Base-by-base conservation (phyloP, 106 monocot species). In the Apostasia ramifera region DNA sequence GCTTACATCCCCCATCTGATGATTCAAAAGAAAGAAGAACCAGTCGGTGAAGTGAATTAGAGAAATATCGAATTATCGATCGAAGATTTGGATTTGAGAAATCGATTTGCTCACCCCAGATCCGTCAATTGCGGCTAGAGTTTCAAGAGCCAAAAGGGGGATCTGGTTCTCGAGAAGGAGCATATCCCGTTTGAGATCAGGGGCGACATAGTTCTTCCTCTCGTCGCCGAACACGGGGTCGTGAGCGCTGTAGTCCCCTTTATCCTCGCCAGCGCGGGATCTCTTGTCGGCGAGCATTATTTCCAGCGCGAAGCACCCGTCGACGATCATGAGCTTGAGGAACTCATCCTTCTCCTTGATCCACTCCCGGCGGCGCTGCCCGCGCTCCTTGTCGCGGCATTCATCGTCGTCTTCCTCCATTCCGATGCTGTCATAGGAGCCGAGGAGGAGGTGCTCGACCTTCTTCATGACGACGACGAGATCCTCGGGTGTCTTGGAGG, bases 141-240 rank as follows among this genome's bases (percentile, higher is more conserved):
- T 66, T 3, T 13, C 13, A 47, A 66, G 66, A 6, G 26, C 48
- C 4, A 47, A 10, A 66, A 66, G 66, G 2, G 1, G 66, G 11
- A 49, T 46, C 38, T 66, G 48, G 66, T 66, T 66, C 66, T 66
- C 66, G 7, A 66, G 66, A 2, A 66, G 47, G 2, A 63, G 60
- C 60, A 60, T 61, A 11, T 49, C 48, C 3, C 66, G 49, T 15
- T 48, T 66, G 0, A 66, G 66, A 15, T 49, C 4, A 2, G 50
- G 50, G 26, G 49, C 38, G 4, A 66, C 49, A 0, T 66, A 49
- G 50, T 8, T 66, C 50, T 49, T 66, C 26, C 61, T 42, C 2
- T 62, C 44, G 1, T 2, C 2, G 5, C 66, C 47, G 12, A 66
- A 66, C 3, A 66, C 48, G 2, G 66, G 66, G 14, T 66, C 66